Base-by-base conservation (phyloP, 495 filamentous ascomycete species). In the Apodospora peruviana region DNA sequence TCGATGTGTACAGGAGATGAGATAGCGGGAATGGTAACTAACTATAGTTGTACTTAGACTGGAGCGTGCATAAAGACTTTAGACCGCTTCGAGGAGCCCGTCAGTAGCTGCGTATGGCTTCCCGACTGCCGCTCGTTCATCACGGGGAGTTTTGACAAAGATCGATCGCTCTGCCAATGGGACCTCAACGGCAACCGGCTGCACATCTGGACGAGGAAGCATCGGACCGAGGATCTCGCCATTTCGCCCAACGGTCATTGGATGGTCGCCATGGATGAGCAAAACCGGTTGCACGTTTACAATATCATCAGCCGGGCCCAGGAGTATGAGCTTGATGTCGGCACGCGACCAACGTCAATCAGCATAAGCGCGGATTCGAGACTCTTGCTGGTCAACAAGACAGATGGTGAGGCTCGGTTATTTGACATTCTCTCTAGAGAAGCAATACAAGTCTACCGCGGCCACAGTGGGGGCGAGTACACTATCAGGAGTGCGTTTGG, bases 71-170 rank as follows among this genome's bases (percentile, higher is more conserved):
- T 91, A 23, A 62, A 76, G 27, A 78, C 70, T 3, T 74, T 94
- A 36, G 74, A 83, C 35, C 75, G 83, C 9, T 89, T 88, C 58
- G 75, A 76, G 8, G 82, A 96, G 48, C 85, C 88, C 4, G 90
- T 96, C 11, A 93, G 88, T 14, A 80, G 86, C 39, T 90, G 88
- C 41, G 83, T 83, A 12, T 98, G 94, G 94, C 77, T 85, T 5
- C 79, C 85, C 5, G 84, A 94, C 63, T 83, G 87, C 2, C 67
- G 85, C 41, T 79, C 79, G 0, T 88, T 98, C 55, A 77, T 97
- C 36, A 88, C 86, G 3, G 89, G 87, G 7, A 85, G 86, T 21
- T 78, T 94, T 17, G 87, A 94, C 55, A 73, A 76, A 32, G 70
- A 68, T 16, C 71, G 77, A 23, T 80, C 84, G 42, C 66, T 95